phyloP scores from a whole-genome alignment of 441 rosid species.

The Lagerstroemia fauriei region DNA sequence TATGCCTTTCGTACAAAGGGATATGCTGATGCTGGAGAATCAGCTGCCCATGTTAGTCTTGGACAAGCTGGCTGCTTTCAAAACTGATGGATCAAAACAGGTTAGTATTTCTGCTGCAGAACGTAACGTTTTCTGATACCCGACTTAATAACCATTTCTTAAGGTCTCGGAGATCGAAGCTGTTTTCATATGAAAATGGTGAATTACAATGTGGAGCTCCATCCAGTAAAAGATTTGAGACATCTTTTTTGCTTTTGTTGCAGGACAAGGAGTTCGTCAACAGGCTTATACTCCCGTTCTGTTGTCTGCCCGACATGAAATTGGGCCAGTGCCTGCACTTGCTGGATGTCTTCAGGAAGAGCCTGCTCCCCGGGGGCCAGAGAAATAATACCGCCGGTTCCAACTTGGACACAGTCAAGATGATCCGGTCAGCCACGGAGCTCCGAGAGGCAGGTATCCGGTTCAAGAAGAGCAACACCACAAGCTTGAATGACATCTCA shows the following conservation, averaged over 20 bases:
- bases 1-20: conserved; percentile 40
- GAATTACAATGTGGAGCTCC: no score
- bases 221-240: neutral
- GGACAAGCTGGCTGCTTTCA: conserved; percentile 31
- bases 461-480: conserved; percentile 36
- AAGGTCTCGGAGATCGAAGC: no score
- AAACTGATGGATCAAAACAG: conserved; percentile 20
- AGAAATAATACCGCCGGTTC: neutral
- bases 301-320: neutral
- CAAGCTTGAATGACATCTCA: conserved; percentile 45
- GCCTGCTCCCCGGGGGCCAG: conserved; percentile 24
- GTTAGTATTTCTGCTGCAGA: conserved; percentile 13
- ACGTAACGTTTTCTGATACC: no score
- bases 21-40: conserved; percentile 53
- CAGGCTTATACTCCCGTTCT: conserved; percentile 39
- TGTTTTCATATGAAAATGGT: no score
- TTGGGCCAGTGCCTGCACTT: conserved; percentile 43
- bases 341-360: conserved; percentile 40
- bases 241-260: neutral
- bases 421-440: conserved; percentile 45
- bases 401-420: conserved; percentile 14
- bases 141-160: no score
- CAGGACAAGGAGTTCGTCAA: conserved; percentile 41
- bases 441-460: conserved; percentile 45
- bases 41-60: conserved; percentile 48